Evolutionary conservation across 225 moss, liverwort and hornwort genomes (phyloP).

Genomic region (Anthoceros angustus): DNA sequence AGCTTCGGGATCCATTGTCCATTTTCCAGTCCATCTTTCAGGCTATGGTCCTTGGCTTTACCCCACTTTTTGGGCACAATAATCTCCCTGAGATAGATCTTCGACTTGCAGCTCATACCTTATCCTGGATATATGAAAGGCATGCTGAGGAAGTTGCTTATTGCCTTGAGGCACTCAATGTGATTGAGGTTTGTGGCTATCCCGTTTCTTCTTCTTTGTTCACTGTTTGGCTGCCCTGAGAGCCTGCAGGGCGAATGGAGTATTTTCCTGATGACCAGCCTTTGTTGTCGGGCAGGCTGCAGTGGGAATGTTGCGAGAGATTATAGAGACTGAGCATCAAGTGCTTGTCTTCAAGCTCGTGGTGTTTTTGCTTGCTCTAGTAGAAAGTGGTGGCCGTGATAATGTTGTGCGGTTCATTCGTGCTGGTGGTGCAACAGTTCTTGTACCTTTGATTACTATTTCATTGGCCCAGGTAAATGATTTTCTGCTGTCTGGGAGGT

Average conservation of each 20-base stretch:
- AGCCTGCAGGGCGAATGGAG: neutral
- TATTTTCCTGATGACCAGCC: neutral
- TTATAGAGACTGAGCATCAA: conserved; percentile 88
- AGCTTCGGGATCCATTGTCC: conserved; percentile 37
- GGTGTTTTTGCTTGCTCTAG: conserved; percentile 58
- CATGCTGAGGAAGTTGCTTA: conserved; percentile 84
- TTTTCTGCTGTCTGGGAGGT: too few relatives aligned
- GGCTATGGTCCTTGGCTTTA: conserved; percentile 97
- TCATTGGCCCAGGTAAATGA: conserved; percentile 71
- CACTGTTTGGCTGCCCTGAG: neutral
- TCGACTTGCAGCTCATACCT: conserved; percentile 83
- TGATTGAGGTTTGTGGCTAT: conserved; percentile 55
- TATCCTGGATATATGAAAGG: conserved; percentile 87
- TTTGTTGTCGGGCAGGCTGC: conserved; percentile 54
- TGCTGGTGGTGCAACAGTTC: conserved; percentile 81
- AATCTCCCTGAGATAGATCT: conserved; percentile 95
- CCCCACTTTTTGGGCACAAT: conserved; percentile 89
- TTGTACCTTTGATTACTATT: conserved; percentile 73
- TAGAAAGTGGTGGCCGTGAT: conserved; percentile 86
- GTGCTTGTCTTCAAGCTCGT: conserved; percentile 97
- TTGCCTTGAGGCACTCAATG: conserved; percentile 73
- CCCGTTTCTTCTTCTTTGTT: neutral
- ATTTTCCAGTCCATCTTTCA: conserved; percentile 97
- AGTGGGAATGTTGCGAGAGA: conserved; percentile 95
- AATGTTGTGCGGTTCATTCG: conserved; percentile 92